These are phyloP conservation scores for Polysphondylium violaceum DNA, from an alignment of 78 protist genomes.

Conservation along the genomic window DNA sequence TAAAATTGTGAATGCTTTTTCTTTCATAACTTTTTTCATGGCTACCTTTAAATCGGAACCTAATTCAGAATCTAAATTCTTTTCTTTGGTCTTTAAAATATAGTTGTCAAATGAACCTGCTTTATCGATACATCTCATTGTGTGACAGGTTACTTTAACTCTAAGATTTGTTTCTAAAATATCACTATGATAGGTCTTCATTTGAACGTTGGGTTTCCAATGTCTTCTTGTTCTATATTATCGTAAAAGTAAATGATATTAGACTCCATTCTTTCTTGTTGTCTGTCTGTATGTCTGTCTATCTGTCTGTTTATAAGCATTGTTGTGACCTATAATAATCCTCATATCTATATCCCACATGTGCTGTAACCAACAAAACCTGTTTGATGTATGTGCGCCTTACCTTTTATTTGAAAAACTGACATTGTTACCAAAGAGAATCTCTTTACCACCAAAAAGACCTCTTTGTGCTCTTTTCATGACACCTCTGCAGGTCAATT, in stretches of 20 bases:
- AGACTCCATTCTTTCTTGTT: not conserved
- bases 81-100: slow-evolving; percentile 53
- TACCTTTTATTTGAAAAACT: slow-evolving; percentile 75
- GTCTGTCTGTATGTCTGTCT: not conserved
- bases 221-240: slow-evolving; percentile 57
- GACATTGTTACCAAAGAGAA: slow-evolving; percentile 27
- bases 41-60: slow-evolving; percentile 65
- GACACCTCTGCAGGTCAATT: not conserved
- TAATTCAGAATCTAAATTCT: slow-evolving; percentile 59
- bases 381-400: not conserved
- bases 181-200: slow-evolving; percentile 68
- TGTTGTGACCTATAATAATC: not conserved
- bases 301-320: not conserved
- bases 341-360: not conserved
- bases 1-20: slow-evolving; percentile 21
- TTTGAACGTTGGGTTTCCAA: slow-evolving; percentile 76
- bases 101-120: slow-evolving; percentile 74
- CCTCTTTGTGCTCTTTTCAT: slow-evolving; percentile 74
- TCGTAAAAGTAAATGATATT: not conserved
- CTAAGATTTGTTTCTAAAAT: slow-evolving; percentile 40
- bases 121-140: slow-evolving; percentile 72
- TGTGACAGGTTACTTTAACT: slow-evolving; percentile 46
- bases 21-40: slow-evolving; percentile 6
- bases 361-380: no score
- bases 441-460: slow-evolving; percentile 57